A percentile compares a stretch with the other conserved stretches of the same genome.
Conservation (phyloP, 148 eudicot genomes). For the Chenopodium formosanum region DNA sequence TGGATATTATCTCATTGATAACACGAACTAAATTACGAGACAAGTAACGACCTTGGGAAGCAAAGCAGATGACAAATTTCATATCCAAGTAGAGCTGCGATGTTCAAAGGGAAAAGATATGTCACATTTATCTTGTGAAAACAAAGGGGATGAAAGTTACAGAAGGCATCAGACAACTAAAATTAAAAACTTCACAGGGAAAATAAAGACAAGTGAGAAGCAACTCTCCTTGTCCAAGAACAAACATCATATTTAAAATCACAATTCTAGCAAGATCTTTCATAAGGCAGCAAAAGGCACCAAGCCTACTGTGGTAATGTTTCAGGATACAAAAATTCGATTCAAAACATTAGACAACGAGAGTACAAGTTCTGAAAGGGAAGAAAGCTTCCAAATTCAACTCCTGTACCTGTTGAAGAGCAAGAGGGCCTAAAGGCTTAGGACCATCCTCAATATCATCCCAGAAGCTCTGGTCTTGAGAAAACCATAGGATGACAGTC, state of each 20-base stretch:
- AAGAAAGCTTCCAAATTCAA: background rate
- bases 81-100: conserved; percentile 91
- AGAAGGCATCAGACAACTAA: background rate
- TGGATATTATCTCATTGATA: conserved; percentile 75
- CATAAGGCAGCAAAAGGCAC: background rate
- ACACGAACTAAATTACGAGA: conserved; percentile 85
- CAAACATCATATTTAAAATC: background rate
- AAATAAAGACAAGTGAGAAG: background rate
- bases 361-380: background rate
- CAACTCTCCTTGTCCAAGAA: background rate
- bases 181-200: background rate
- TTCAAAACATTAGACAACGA: background rate
- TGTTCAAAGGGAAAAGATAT: background rate
- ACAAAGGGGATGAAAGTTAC: background rate
- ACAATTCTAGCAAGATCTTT: background rate
- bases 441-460: conserved; percentile 96
- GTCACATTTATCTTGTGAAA: background rate
- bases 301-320: background rate
- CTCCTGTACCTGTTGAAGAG: conserved; percentile 78
- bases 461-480: conserved; percentile 95
- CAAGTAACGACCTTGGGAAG: conserved; percentile 89
- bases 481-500: conserved; percentile 80
- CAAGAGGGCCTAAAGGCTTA: conserved; percentile 71
- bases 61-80: conserved; percentile 86
- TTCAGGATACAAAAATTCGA: background rate